Conservation (phyloP, 2,329 filamentous ascomycete species). For the Parastagonospora nodorum region DNA sequence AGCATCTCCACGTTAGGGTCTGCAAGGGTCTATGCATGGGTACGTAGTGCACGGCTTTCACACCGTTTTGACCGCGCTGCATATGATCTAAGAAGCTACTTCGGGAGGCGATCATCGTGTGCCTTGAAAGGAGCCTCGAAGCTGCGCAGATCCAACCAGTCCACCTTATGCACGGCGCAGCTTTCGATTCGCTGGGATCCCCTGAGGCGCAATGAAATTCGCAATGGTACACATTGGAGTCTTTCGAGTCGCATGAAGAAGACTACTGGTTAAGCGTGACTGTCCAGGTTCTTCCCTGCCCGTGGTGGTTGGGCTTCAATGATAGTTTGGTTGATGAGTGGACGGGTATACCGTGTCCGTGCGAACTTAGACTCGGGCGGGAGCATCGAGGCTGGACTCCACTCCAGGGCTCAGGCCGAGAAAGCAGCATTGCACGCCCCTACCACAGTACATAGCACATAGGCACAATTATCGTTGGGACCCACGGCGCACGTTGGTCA, state of each 20-base stretch:
- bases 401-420: no score
- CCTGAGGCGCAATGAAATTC: neutral
- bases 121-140: neutral
- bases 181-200: neutral
- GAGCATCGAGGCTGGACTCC: neutral
- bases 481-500: no score
- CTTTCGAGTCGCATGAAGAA: neutral
- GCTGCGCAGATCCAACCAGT: neutral
- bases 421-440: no score
- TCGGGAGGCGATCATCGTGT: conserved; percentile 5
- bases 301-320: neutral
- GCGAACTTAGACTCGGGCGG: neutral
- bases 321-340: neutral
- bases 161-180: no score
- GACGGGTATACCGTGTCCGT: neutral
- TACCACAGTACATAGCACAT: no score
- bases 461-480: no score
- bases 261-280: neutral
- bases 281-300: neutral
- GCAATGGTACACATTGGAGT: neutral
- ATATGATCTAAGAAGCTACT: neutral
- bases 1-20: neutral
- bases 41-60: conserved; percentile 5
- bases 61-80: conserved; percentile 1
- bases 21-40: neutral